Evolutionary conservation across 2,329 filamentous ascomycete genomes (phyloP).

Genomic region (Tolypocladium tropicale): DNA sequence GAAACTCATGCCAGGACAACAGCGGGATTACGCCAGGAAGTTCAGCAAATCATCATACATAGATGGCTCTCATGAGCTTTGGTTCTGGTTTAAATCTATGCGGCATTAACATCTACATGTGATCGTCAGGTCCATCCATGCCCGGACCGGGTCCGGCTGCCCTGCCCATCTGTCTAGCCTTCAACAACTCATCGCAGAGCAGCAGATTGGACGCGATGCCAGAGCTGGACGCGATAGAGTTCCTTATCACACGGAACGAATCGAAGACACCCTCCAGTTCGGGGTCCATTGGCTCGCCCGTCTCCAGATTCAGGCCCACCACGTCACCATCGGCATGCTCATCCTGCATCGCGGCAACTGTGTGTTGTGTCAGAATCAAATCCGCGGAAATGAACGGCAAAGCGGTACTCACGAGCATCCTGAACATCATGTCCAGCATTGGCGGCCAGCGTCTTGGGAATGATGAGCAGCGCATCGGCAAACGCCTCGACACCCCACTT

Average conservation of each 20-base stretch:
- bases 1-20: too few species aligned
- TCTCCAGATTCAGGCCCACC: constrained; percentile 77
- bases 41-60: too few species aligned
- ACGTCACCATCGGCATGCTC: constrained; percentile 75
- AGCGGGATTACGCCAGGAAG: neutral
- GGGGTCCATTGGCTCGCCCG: constrained; percentile 91
- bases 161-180: constrained; percentile 89
- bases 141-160: constrained; percentile 51
- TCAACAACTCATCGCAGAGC: constrained; percentile 92
- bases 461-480: constrained; percentile 86
- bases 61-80: constrained; percentile 8
- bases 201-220: constrained; percentile 93
- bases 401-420: constrained; percentile 64
- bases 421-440: constrained; percentile 97
- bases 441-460: constrained; percentile 93
- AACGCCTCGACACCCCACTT: constrained; percentile 95
- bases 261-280: constrained; percentile 88
- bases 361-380: constrained; percentile 7
- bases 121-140: constrained; percentile 50
- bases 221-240: constrained; percentile 86
- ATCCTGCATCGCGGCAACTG: constrained; percentile 79
- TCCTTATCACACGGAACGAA: constrained; percentile 88
- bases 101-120: constrained; percentile 31
- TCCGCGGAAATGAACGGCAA: neutral
- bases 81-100: constrained; percentile 27